Base-by-base conservation (phyloP, 306 rosid species). In the Alnus glutinosa region DNA sequence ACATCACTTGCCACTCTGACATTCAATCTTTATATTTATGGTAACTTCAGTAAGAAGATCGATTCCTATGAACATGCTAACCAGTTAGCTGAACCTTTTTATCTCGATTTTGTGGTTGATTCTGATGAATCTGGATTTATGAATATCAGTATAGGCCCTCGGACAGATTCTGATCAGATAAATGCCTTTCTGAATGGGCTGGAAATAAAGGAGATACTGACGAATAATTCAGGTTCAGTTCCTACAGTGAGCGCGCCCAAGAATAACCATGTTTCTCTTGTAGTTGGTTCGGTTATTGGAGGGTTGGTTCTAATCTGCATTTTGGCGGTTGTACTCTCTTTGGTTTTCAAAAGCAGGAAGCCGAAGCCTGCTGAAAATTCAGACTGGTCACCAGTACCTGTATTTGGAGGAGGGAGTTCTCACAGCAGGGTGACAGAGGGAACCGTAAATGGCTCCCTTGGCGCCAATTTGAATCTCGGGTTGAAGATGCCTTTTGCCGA, bases 141-240 rank as follows among this genome's bases (percentile, higher is more conserved):
- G 47, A 63, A 67, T 44, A 80, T 90, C 28, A 61, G 87, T 67
- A 48, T 86, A 54, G 79, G 78, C 52, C 76, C 58, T 70, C 4
- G 5, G 36, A 2, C 0, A 9, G 9, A 1, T 2, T 7, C 19
- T 8, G 7, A 1, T 2, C 4, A 0, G 18, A 44, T 0, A 3
- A 52, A 19, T 68, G 86, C 87, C 3, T 88, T 30, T 77, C 50
- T 90, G 28, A 90, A 90, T 54, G 92, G 92, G 70, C 44, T 86
- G 3, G 88, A 90, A 78, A 80, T 83, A 23, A 77, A 85, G 78
- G 80, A 83, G 79, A 78, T 74, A 9, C 18, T 75, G 75, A 70
- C 73, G 75, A 70, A 58, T 10, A 74, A 42, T 30, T 39, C 36
- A 3, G 79, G 51, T 23, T 9, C 59, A 7, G 55, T 46, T 75